Percentiles rank a stretch among this genome's conserved stretches.
phyloP scores from a whole-genome alignment of 129 eudicot genomes.

The Flaveria trinervia region DNA sequence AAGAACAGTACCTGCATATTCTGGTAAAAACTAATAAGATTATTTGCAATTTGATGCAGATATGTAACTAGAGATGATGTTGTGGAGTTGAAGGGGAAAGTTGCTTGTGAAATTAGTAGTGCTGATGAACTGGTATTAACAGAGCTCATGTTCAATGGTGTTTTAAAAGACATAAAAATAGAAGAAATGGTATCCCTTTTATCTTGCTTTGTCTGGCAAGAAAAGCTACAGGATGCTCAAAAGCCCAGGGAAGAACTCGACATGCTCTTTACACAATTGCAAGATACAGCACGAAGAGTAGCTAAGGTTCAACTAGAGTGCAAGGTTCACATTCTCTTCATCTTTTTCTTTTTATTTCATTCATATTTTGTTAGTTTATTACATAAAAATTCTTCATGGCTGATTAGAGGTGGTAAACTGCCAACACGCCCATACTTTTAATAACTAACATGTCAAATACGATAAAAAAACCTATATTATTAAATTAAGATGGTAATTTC shows the following conservation, averaged over 20 bases:
- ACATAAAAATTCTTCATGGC: background rate
- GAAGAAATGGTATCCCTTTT: slow-evolving; percentile 96
- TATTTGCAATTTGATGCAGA: slow-evolving; percentile 44
- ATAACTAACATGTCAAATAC: background rate
- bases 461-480: background rate
- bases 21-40: background rate
- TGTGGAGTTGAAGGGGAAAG: slow-evolving; percentile 94
- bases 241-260: slow-evolving; percentile 94
- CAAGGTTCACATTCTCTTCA: slow-evolving; percentile 57
- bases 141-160: slow-evolving; percentile 82
- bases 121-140: slow-evolving; percentile 93
- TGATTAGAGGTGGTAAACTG: background rate
- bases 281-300: slow-evolving; percentile 85
- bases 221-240: slow-evolving; percentile 89
- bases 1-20: slow-evolving; percentile 13
- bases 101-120: slow-evolving; percentile 95
- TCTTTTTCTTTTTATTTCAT: background rate
- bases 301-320: slow-evolving; percentile 91
- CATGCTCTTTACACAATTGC: slow-evolving; percentile 78
- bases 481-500: background rate
- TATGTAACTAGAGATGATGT: slow-evolving; percentile 81
- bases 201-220: slow-evolving; percentile 98
- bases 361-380: background rate
- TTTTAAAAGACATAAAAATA: slow-evolving; percentile 70
- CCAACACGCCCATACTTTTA: background rate